Evolutionary conservation across 2,329 filamentous ascomycete genomes (phyloP).

Genomic region (Hyphodiscus sp.): DNA sequence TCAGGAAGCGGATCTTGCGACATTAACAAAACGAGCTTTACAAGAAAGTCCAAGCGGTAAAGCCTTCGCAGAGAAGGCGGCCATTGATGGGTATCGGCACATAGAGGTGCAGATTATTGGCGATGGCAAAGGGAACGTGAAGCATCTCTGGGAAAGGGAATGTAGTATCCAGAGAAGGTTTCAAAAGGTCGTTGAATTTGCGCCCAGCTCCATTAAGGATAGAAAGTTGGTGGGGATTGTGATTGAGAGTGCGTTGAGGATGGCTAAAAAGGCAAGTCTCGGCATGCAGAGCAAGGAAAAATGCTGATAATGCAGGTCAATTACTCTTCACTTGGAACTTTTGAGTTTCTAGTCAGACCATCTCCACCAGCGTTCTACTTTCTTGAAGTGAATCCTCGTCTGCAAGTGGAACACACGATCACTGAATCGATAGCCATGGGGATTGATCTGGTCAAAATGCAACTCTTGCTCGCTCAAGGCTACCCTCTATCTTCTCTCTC

Average conservation of each 20-base stretch:
- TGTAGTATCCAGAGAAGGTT: slow-evolving; percentile 45
- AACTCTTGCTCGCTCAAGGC: slow-evolving; percentile 33
- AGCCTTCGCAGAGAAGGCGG: slow-evolving; percentile 53
- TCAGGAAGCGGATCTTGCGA: slow-evolving; percentile 42
- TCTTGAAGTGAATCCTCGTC: slow-evolving; percentile 25
- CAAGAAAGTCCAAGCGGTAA: slow-evolving; percentile 52
- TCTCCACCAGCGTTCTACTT: slow-evolving; percentile 36
- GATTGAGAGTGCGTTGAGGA: slow-evolving; percentile 42
- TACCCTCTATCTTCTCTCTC: slow-evolving; percentile 27
- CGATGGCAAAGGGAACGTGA: slow-evolving; percentile 41
- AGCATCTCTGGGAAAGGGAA: slow-evolving; percentile 40
- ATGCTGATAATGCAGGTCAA: slow-evolving; percentile 33
- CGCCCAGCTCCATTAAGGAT: slow-evolving; percentile 56
- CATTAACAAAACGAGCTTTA: slow-evolving; percentile 49
- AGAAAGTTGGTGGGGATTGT: slow-evolving; percentile 31
- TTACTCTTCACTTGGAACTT: slow-evolving; percentile 55
- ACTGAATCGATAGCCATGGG: slow-evolving; percentile 33
- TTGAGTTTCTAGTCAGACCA: slow-evolving; percentile 55
- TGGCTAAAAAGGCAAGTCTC: slow-evolving; percentile 41
- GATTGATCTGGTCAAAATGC: slow-evolving; percentile 29
- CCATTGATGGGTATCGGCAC: slow-evolving; percentile 50
- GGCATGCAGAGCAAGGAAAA: background rate
- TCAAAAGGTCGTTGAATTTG: slow-evolving; percentile 53
- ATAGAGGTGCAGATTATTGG: slow-evolving; percentile 46
- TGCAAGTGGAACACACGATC: slow-evolving; percentile 29